Evolutionary conservation across 129 eudicot species (phyloP).

Genomic region (Saussurea involucrata): DNA sequence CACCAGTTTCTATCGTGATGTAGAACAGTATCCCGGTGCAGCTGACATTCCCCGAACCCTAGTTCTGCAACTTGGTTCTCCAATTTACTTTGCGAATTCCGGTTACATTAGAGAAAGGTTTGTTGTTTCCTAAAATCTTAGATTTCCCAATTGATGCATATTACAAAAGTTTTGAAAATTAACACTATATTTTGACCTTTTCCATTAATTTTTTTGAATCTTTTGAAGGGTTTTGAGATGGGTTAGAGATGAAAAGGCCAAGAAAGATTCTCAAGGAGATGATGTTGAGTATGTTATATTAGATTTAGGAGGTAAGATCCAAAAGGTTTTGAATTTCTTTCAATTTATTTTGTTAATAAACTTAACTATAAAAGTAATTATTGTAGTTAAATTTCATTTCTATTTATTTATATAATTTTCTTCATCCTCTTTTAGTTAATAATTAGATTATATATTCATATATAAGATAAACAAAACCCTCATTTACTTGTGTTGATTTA

Average conservation of each 20-base stretch:
- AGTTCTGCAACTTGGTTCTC: constrained; percentile 80
- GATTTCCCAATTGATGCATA: not conserved
- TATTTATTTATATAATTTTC: not conserved
- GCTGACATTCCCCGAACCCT: constrained; percentile 45
- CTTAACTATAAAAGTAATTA: not conserved
- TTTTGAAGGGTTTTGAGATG: constrained; percentile 67
- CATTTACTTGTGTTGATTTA: not conserved
- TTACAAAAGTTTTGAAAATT: not conserved
- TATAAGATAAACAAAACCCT: not conserved
- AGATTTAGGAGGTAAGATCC: constrained; percentile 76
- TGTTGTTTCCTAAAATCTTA: not conserved
- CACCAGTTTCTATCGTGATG: constrained; percentile 59
- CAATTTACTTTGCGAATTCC: constrained; percentile 69
- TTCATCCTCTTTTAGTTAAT: no score
- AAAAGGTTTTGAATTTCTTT: not conserved
- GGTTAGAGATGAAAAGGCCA: constrained; percentile 65
- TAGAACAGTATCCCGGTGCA: constrained; percentile 76
- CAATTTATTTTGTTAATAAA: not conserved
- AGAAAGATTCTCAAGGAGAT: constrained; percentile 33
- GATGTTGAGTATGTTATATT: constrained; percentile 57
- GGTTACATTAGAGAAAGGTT: constrained; percentile 82
- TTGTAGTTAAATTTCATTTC: no score
- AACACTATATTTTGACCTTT: not conserved
- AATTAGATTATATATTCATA: not conserved
- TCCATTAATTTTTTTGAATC: not conserved